These are phyloP conservation scores for Alternaria gaisen DNA, from an alignment of 2,329 filamentous ascomycete genomes.

Conservation along the genomic window DNA sequence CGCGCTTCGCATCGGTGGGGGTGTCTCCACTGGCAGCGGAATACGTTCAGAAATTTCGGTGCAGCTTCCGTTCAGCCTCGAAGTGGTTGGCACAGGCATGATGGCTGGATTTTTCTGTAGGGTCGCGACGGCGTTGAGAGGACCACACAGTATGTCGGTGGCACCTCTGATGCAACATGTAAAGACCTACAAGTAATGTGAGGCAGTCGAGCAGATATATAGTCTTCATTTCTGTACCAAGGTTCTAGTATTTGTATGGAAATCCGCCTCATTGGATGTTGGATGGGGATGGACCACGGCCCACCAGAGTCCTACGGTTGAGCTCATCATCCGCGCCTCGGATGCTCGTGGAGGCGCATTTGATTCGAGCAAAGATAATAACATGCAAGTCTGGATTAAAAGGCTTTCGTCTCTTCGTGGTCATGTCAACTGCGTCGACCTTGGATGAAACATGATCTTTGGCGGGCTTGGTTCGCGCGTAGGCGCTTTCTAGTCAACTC, in stretches of 20 bases:
- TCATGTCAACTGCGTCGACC: background rate
- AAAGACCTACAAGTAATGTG: background rate
- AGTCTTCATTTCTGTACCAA: background rate
- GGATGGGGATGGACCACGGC: background rate
- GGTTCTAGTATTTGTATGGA: accelerated
- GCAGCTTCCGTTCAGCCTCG: background rate
- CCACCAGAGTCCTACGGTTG: background rate
- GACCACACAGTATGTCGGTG: background rate
- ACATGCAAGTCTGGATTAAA: background rate
- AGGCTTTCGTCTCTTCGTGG: background rate
- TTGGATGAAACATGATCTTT: background rate
- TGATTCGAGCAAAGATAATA: background rate
- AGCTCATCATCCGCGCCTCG: background rate
- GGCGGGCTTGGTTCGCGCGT: background rate
- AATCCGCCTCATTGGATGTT: background rate
- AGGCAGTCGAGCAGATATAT: background rate
- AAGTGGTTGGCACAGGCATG: background rate
- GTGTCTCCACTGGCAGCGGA: background rate
- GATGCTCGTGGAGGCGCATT: background rate
- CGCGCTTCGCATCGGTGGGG: background rate
- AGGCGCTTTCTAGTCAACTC: background rate
- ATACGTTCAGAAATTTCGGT: accelerated
- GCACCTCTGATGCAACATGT: background rate
- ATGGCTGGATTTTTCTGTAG: background rate
- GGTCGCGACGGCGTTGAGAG: background rate